A percentile compares a stretch with the other conserved stretches of the same genome.
Conservation (phyloP, 2,329 filamentous ascomycete species). For the Alternaria incomplexa region DNA sequence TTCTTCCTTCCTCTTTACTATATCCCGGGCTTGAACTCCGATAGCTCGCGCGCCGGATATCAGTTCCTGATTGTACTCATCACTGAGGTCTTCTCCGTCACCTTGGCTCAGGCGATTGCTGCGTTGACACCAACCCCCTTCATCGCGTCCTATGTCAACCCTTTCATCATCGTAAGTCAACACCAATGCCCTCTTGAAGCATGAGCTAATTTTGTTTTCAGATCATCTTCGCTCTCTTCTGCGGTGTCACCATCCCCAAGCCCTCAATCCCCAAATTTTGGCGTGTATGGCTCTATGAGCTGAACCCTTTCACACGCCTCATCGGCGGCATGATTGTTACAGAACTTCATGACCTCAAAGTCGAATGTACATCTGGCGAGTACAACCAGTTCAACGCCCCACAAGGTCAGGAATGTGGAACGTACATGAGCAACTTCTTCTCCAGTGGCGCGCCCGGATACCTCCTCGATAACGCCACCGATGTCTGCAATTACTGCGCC, state of each 20-base stretch:
- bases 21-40: conserved; percentile 74
- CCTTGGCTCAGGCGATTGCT: conserved; percentile 74
- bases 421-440: conserved; percentile 79
- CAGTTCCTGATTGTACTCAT: conserved; percentile 86
- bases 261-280: conserved; percentile 80
- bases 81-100: conserved; percentile 84
- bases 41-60: conserved; percentile 74
- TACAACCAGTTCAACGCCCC: conserved; percentile 73
- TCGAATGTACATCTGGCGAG: conserved; percentile 67
- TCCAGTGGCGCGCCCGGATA: conserved; percentile 72
- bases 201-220: conserved; percentile 58
- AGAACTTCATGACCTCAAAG: conserved; percentile 70
- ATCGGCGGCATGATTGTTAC: conserved; percentile 82
- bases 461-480: conserved; percentile 69
- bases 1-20: conserved; percentile 89
- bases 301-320: conserved; percentile 82
- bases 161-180: conserved; percentile 47
- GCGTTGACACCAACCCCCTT: conserved; percentile 79
- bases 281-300: conserved; percentile 80
- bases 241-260: conserved; percentile 81
- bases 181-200: not conserved
- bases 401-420: conserved; percentile 69
- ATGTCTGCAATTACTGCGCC: conserved; percentile 79
- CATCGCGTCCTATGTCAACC: conserved; percentile 80
- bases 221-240: conserved; percentile 83